Conservation (phyloP, 2,329 filamentous ascomycete genomes). For the Ustulina deusta region DNA sequence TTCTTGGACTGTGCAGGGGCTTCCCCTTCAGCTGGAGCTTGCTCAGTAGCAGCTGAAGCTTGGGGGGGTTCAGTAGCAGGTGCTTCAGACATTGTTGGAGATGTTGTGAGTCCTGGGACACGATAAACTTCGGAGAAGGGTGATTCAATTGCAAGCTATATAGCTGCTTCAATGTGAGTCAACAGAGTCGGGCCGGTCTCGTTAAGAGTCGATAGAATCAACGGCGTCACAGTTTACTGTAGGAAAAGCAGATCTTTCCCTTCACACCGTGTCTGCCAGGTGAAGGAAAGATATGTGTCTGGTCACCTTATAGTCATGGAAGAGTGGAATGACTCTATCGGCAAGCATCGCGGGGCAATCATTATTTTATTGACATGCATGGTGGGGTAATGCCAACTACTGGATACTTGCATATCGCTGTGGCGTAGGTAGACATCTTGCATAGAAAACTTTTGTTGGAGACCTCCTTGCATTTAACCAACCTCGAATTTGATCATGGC, state of each 20-base stretch:
- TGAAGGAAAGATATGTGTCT: background rate
- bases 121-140: background rate
- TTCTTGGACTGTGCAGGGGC: slow-evolving; percentile 71
- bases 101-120: background rate
- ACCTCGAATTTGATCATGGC: slow-evolving; percentile 20
- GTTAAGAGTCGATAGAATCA: background rate
- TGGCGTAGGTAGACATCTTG: slow-evolving; percentile 23
- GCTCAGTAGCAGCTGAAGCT: slow-evolving; percentile 43
- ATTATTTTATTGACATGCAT: slow-evolving; percentile 38
- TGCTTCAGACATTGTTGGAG: slow-evolving; percentile 50
- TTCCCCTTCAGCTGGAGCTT: slow-evolving; percentile 46
- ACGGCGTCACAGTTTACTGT: background rate
- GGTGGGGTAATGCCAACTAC: slow-evolving; percentile 35
- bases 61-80: slow-evolving; percentile 46
- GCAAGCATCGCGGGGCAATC: slow-evolving; percentile 44
- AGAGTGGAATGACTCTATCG: slow-evolving; percentile 22
- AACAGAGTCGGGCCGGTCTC: slow-evolving; percentile 1
- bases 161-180: slow-evolving; percentile 6
- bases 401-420: slow-evolving; percentile 40
- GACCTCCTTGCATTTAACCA: slow-evolving; percentile 36
- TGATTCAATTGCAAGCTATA: background rate
- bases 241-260: background rate
- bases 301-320: background rate
- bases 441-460: slow-evolving; percentile 26
- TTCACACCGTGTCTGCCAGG: background rate